Base-by-base conservation (phyloP, 1,284 basidiomycete genomes). In the Sanghuangporus weigelae region DNA sequence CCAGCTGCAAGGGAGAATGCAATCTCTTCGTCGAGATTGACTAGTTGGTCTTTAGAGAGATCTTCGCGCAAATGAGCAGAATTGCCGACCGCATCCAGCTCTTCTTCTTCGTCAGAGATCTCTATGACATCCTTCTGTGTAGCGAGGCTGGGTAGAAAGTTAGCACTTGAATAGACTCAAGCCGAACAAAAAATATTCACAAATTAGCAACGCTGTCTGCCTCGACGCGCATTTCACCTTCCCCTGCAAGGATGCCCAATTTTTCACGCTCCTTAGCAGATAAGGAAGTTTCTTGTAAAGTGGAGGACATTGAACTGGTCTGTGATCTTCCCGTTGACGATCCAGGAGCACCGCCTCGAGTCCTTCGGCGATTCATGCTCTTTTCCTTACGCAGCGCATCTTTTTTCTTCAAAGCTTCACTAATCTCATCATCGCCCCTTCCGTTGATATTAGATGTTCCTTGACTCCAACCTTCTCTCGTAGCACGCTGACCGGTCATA, bases 351-450 rank as follows among this genome's bases (percentile, higher is more conserved):
- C 88, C 89, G 36, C 91, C 89, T 57, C 91, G 81, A 1, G 86
- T 75, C 63, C 87, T 78, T 67, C 85, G 78, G 65, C 88, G 76
- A 70, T 76, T 87, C 51, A 80, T 81, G 26, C 74, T 74, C 59
- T 81, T 78, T 53, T 83, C 82, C 16, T 80, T 80, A 66, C 76
- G 80, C 54, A 86, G 84, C 51, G 78, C 79, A 67, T 92, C 89
- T 73, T 94, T 94, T 73, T 82, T 86, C 77, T 81, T 85, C 72
- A 94, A 69, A 1, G 90, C 92, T 66, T 88, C 90, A 67, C 82
- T 89, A 35, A 90, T 59, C 38, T 19, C 56, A 26, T 31, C 63
- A 44, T 53, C 46, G 26, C 26, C 40, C 44, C 2, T 40, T 44
- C 19, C 51, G 53, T 63, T 63, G 39, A 19, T 19, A 36, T 69